phyloP scores from a whole-genome alignment of 768 basidiomycete species.

The Amanita thiersii region DNA sequence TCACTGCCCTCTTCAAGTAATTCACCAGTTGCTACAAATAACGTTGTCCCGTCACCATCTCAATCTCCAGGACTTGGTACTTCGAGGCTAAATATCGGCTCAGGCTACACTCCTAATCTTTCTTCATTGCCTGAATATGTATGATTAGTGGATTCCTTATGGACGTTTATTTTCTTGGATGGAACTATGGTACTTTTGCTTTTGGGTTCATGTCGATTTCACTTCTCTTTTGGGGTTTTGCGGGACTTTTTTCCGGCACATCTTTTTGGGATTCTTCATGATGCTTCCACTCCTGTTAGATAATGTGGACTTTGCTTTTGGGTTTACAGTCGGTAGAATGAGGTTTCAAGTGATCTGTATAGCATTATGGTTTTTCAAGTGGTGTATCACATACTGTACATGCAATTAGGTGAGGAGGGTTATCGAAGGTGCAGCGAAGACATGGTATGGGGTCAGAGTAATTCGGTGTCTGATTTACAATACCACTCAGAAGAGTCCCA shows the following conservation, averaged over 20 bases:
- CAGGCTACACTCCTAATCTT: conserved; percentile 23
- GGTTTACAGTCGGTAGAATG: conserved; percentile 9
- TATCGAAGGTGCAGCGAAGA: conserved; percentile 50
- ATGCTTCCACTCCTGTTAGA: no score
- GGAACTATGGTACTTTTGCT: conserved; percentile 21
- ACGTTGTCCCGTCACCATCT: conserved; percentile 1
- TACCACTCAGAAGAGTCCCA: conserved; percentile 60
- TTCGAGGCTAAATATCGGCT: conserved; percentile 9
- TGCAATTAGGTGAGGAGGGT: conserved; percentile 29
- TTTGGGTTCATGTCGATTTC: conserved; percentile 13
- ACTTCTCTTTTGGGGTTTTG: conserved; percentile 16
- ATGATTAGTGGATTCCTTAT: conserved; percentile 18
- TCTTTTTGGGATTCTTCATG: conserved; percentile 4
- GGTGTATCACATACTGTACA: conserved; percentile 43
- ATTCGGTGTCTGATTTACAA: conserved; percentile 13
- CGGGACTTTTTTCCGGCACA: conserved; percentile 12
- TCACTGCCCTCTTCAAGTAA: conserved; percentile 2
- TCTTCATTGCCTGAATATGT: conserved; percentile 35
- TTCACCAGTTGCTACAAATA: conserved; percentile 1
- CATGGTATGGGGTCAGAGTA: conserved; percentile 32
- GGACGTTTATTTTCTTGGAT: conserved; percentile 12
- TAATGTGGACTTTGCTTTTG: no score
- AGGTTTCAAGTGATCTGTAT: conserved; percentile 17
- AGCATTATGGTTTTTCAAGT: conserved; percentile 23
- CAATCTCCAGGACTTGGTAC: conserved; percentile 10